Evolutionary conservation across 768 basidiomycete genomes (phyloP), one percentile per base, ranked within the genome.

Genomic region (Tylopilus sp.): DNA sequence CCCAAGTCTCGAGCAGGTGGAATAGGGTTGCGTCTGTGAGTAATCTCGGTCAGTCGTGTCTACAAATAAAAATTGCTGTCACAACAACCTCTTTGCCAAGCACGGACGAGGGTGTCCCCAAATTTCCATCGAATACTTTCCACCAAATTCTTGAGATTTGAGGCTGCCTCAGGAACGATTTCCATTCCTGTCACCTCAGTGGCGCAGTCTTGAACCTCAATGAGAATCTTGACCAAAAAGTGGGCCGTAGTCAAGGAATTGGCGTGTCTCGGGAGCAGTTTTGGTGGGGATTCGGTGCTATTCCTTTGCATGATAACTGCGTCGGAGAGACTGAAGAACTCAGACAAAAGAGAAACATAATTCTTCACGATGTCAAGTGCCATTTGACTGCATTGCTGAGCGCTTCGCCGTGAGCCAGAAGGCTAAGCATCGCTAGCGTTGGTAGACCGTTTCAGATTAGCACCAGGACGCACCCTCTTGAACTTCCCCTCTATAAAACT

Each of bases 401-500:
- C 82, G 57, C 91, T 90, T 46, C 94, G 85, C 21, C 88, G 82
- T 17, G 82, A 80, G 13, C 77, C 74, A 10, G 75, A 47, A 65
- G 56, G 58, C 62, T 72, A 35, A 60, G 60, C 59, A 43, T 36
- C 26, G 12, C 23, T 3, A 21, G n/a, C 17, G 18, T 68, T 18
- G 51, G 42, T 22, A 40, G 1, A 28, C 31, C 28, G 30, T 50
- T 8, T 17, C 15, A 12, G 20, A 15, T 40, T 22, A 20, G 33
- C 3, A 18, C 31, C 25, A 30, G 6, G 45, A 64, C 71, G 49
- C 48, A 94, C 94, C 79, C 86, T 92, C 67, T 84, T 87, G 66
- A 89, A 94, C 68, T 90, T 93, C 5, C 97, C 95, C 39, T 97
- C 94, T 72, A 95, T 83, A 63, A 94, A 95, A 21, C 81, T 83